Evolutionary conservation across 108 stramenopile genomes (phyloP).

Genomic region (Pseudonitzschia multiseries): DNA sequence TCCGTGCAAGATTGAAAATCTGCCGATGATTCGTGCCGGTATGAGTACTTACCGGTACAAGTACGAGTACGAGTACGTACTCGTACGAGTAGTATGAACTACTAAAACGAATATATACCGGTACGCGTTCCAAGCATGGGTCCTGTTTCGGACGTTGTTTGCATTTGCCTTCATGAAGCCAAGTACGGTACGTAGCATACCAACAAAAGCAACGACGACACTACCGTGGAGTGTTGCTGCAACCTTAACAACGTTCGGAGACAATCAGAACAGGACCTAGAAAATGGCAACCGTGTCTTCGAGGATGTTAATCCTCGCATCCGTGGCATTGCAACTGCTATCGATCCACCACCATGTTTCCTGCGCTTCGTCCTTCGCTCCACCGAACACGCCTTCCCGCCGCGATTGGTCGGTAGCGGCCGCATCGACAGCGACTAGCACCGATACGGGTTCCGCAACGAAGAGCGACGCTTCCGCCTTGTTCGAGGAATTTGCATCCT

Average conservation of each 20-base stretch:
- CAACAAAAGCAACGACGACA: too few species aligned
- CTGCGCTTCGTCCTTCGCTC: background rate
- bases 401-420: background rate
- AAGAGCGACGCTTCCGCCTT: slow-evolving; percentile 10
- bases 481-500: slow-evolving; percentile 65
- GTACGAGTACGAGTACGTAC: too few species aligned
- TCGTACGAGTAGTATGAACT: too few species aligned
- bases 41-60: too few species aligned
- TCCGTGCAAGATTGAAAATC: too few species aligned
- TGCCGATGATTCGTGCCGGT: too few species aligned
- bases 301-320: background rate
- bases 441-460: background rate
- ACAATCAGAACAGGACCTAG: background rate
- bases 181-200: too few species aligned
- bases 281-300: background rate
- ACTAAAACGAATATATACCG: too few species aligned
- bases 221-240: background rate
- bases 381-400: background rate
- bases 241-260: background rate
- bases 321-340: background rate
- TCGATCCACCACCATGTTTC: slow-evolving; percentile 2
- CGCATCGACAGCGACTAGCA: background rate
- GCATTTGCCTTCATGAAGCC: too few species aligned
- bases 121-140: too few species aligned
- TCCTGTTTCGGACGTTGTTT: too few species aligned